phyloP scores from a whole-genome alignment of 1,139 yeast genomes.

The Scheffersomyces cryptocercus region DNA sequence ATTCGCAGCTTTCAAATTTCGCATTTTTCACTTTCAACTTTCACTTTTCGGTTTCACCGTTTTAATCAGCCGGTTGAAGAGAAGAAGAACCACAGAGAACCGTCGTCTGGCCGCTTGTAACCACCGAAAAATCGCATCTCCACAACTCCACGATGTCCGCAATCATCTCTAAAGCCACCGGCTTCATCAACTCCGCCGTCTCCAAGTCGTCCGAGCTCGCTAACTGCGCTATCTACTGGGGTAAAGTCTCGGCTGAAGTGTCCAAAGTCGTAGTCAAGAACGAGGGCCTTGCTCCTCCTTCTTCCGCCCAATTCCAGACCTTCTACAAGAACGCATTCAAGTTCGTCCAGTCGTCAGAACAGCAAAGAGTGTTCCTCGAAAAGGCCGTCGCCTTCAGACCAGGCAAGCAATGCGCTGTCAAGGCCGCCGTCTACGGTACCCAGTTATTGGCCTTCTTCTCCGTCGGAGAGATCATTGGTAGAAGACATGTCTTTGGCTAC shows the following conservation, averaged over 20 bases:
- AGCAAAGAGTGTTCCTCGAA: constrained; percentile 50
- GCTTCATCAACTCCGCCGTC: constrained; percentile 37
- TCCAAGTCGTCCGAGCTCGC: constrained; percentile 41
- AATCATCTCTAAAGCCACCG: constrained; percentile 49
- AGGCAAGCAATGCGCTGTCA: constrained; percentile 57
- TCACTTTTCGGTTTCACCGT: no score
- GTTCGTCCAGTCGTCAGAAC: constrained; percentile 37
- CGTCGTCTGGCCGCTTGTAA: no score
- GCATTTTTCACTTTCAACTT: constrained; percentile 1
- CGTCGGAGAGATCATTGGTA: constrained; percentile 94
- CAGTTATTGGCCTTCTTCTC: constrained; percentile 92
- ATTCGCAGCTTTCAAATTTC: background rate
- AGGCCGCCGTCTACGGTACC: constrained; percentile 74
- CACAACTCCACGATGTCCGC: constrained; percentile 40
- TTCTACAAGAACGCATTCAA: constrained; percentile 59
- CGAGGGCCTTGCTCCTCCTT: constrained; percentile 94
- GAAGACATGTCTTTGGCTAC: constrained; percentile 90
- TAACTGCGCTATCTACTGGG: constrained; percentile 74
- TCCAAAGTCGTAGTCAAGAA: constrained; percentile 87
- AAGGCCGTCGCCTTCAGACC: constrained; percentile 50
- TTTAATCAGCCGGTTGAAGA: no score
- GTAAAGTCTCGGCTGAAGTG: constrained; percentile 85
- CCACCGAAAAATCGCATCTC: background rate
- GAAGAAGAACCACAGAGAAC: no score
- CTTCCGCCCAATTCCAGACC: constrained; percentile 72